Conservation (phyloP, 1,139 yeast species). For the Pichia norvegensis region DNA sequence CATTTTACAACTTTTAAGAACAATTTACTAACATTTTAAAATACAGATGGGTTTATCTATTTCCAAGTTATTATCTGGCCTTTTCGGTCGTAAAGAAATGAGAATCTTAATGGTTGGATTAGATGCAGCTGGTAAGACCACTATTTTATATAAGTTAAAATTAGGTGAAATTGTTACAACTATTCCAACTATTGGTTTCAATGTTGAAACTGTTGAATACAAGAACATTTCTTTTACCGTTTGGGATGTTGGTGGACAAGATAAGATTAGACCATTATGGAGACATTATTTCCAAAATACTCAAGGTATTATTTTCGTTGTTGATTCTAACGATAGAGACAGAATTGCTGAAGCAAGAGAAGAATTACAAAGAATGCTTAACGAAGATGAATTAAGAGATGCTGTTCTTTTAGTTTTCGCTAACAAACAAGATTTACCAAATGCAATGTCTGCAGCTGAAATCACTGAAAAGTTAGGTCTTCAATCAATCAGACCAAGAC, state of each 20-base stretch:
- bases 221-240: conserved; percentile 91
- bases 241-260: conserved; percentile 98
- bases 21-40: neutral
- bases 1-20: neutral
- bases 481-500: conserved; percentile 77
- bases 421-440: conserved; percentile 90
- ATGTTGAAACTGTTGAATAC: conserved; percentile 91
- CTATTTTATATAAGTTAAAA: conserved; percentile 82
- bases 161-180: conserved; percentile 91
- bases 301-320: conserved; percentile 88
- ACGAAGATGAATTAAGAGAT: conserved; percentile 88
- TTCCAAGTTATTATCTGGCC: conserved; percentile 83
- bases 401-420: conserved; percentile 84
- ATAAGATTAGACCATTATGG: conserved; percentile 91
- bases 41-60: conserved; percentile 75
- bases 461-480: conserved; percentile 78
- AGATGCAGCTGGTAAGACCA: conserved; percentile 89
- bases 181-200: conserved; percentile 90
- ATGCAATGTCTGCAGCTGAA: conserved; percentile 87
- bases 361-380: conserved; percentile 88
- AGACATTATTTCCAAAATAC: conserved; percentile 93
- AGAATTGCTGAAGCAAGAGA: conserved; percentile 92
- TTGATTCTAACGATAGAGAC: conserved; percentile 88
- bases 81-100: conserved; percentile 76
- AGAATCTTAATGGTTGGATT: conserved; percentile 92